These are phyloP conservation scores for Edaphochlamys debaryana DNA, from an alignment of 139 green algal genomes.

Conservation along the genomic window DNA sequence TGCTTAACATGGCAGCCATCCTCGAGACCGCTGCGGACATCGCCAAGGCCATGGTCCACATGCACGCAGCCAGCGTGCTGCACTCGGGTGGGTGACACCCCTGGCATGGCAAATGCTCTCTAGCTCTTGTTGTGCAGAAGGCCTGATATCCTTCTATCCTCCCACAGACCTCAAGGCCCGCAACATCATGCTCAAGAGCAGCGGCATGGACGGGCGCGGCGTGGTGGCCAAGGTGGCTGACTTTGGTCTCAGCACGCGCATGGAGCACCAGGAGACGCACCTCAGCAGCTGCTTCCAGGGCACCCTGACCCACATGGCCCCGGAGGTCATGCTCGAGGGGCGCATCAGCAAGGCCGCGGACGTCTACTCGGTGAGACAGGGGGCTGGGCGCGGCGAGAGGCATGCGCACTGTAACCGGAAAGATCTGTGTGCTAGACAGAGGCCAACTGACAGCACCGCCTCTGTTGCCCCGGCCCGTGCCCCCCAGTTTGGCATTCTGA, in stretches of 20 bases:
- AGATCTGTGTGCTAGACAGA: too few relatives aligned
- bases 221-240: constrained; percentile 54
- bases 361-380: constrained; percentile 5
- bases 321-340: constrained; percentile 54
- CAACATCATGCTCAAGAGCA: constrained; percentile 51
- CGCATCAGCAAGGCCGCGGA: constrained; percentile 56
- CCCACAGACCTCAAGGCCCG: constrained; percentile 1
- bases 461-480: too few relatives aligned
- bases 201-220: constrained; percentile 34
- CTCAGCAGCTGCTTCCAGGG: constrained; percentile 56
- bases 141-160: too few relatives aligned
- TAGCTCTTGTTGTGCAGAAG: too few relatives aligned
- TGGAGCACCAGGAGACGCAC: constrained; percentile 53
- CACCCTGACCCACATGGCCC: constrained; percentile 59
- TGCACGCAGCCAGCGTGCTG: constrained; percentile 47
- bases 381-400: too few relatives aligned
- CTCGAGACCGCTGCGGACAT: constrained; percentile 47
- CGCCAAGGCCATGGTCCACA: constrained; percentile 48
- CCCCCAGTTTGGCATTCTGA: constrained; percentile 28
- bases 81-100: constrained; percentile 1
- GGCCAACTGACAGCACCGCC: too few relatives aligned
- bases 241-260: constrained; percentile 56
- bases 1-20: background rate
- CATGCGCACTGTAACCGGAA: too few relatives aligned
- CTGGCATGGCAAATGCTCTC: too few relatives aligned